Percentiles rank a stretch among this genome's conserved stretches.
Evolutionary conservation across 768 basidiomycete species (phyloP).

Genomic region (Chalciporus piperatus): DNA sequence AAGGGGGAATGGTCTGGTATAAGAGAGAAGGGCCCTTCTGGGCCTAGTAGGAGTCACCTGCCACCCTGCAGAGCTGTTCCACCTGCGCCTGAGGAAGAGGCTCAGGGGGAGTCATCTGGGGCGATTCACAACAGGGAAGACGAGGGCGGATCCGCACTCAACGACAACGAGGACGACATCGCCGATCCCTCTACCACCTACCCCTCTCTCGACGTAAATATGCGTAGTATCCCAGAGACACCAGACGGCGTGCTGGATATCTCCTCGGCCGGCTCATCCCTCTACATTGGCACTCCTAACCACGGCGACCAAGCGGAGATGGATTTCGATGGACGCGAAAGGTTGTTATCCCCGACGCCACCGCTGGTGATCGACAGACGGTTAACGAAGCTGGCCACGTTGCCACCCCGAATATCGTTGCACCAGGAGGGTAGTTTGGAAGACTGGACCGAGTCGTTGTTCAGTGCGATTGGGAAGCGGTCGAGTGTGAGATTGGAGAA

Average conservation of each 20-base stretch:
- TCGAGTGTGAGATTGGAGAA: slow-evolving; percentile 10
- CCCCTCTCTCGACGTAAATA: neutral
- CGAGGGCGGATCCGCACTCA: neutral
- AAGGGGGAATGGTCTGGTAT: slow-evolving; percentile 1
- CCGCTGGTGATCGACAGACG: slow-evolving; percentile 33
- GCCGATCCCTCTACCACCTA: neutral
- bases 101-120: slow-evolving; percentile 7
- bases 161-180: neutral
- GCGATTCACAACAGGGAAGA: neutral
- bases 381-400: slow-evolving; percentile 13
- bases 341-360: slow-evolving; percentile 22
- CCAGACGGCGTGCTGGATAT: slow-evolving; percentile 30
- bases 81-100: slow-evolving; percentile 5
- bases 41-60: neutral
- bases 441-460: slow-evolving; percentile 53
- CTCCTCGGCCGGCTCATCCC: slow-evolving; percentile 13
- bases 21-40: neutral
- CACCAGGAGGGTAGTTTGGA: slow-evolving; percentile 48
- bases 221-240: slow-evolving; percentile 16
- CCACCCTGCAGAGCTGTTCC: slow-evolving; percentile 21
- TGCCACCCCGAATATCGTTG: slow-evolving; percentile 55
- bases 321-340: slow-evolving; percentile 6
- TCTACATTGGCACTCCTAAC: slow-evolving; percentile 10
- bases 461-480: slow-evolving; percentile 44
- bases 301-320: slow-evolving; percentile 7